Base-by-base conservation (phyloP, 257 asterid species). In the Prunella vulgaris region DNA sequence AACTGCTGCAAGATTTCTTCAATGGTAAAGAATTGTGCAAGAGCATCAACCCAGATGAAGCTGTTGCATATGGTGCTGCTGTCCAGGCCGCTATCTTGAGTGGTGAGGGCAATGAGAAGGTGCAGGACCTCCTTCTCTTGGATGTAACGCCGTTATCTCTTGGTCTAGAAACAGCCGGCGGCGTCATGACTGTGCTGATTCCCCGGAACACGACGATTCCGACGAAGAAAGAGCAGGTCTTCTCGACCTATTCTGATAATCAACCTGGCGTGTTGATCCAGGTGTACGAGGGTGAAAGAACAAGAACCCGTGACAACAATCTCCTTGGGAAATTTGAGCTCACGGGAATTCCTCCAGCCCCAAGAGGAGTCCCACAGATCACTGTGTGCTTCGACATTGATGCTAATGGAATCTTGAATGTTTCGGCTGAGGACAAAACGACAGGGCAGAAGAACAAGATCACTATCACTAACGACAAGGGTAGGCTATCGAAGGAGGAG, bases 401-500 rank as follows among this genome's bases (percentile, higher is more conserved):
- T 7, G 83, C 83, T 0, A 79, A 79, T 2, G 83, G 79, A 0
- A 78, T 78, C 46, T 22, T 78, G 30, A 78, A 78, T 1, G 80
- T 79, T 1, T 74, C 83, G 5, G 83, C 83, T 0, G 83, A 79
- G 72, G 83, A 79, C 35, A 79, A 79, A 28, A 79, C 83, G 1
- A 75, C 83, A 0, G 83, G 83, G 0, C 80, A 75, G 68, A 79
- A 79, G 76, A 79, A 75, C 65, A 79, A 79, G 57, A 79, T 79
- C 7, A 79, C 83, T 1, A 79, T 79, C 48, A 79, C 80, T 0
- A 79, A 79, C 1, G 83, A 75, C 6, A 79, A 75, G 78, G 83
- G 83, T 0, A 38, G 80, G 10, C 3, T 79, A 49, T 75, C 80
- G 2, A 75, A 75, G 69, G 83, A 79, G 7, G 83, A 79, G 60